phyloP scores from a whole-genome alignment of 164 flowering plant genomes.

The Sedum album region DNA sequence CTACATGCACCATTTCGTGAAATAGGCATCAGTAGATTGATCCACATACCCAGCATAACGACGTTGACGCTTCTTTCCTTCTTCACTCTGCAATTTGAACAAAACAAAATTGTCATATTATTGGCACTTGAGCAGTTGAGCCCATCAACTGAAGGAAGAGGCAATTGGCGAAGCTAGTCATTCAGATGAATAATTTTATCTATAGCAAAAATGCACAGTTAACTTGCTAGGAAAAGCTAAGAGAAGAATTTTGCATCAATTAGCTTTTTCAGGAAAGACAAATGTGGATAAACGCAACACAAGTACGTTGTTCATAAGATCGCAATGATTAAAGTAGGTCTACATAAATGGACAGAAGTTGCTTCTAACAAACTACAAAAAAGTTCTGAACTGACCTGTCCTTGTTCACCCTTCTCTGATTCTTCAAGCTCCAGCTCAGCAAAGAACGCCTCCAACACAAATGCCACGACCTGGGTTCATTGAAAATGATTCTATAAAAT shows the following conservation, averaged over 20 bases:
- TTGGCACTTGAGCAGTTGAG: background rate
- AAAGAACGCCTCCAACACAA: slow-evolving; percentile 94
- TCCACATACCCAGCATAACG: slow-evolving; percentile 40
- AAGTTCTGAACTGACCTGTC: slow-evolving; percentile 35
- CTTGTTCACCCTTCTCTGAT: slow-evolving; percentile 29
- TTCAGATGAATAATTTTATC: background rate
- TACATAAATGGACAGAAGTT: background rate
- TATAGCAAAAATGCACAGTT: background rate
- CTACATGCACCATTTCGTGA: background rate
- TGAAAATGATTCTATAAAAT: background rate
- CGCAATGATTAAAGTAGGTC: too few relatives aligned
- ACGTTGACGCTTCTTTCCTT: slow-evolving; percentile 20
- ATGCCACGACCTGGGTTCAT: slow-evolving; percentile 64
- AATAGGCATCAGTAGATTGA: background rate
- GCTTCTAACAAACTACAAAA: background rate
- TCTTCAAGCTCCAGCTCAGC: slow-evolving; percentile 76
- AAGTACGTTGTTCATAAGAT: too few relatives aligned
- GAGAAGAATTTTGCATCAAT: background rate
- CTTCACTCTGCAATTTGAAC: slow-evolving; percentile 26
- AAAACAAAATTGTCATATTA: background rate
- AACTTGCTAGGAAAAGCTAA: background rate
- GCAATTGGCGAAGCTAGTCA: background rate
- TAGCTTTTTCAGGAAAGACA: background rate
- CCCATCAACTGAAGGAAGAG: background rate
- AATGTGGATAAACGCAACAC: background rate